Evolutionary conservation across 2,329 filamentous ascomycete species (phyloP).

Genomic region (Microsporum ferrugineum): DNA sequence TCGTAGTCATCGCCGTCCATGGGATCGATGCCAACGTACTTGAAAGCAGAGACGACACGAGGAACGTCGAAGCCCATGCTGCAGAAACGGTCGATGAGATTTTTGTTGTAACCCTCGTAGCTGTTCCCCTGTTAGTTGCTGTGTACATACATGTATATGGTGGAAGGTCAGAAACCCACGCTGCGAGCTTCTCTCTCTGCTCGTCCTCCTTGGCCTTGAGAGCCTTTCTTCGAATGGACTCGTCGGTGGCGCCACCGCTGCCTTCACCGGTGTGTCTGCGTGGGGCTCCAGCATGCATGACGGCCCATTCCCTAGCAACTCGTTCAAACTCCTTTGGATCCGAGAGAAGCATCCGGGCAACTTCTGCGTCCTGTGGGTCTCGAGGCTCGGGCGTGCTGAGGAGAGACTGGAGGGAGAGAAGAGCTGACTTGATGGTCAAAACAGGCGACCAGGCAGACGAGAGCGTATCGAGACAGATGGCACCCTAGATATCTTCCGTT

Average conservation of each 20-base stretch:
- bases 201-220: constrained; percentile 45
- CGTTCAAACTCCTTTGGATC: constrained; percentile 67
- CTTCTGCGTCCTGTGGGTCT: constrained; percentile 92
- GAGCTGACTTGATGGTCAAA: constrained; percentile 86
- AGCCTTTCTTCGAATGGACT: constrained; percentile 44
- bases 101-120: constrained; percentile 78
- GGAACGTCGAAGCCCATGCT: constrained; percentile 87
- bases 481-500: constrained; percentile 49
- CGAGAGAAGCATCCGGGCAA: constrained; percentile 76
- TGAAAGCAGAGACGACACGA: constrained; percentile 73
- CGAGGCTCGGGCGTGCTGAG: constrained; percentile 90
- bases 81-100: constrained; percentile 71
- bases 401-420: constrained; percentile 85
- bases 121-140: constrained; percentile 33
- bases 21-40: constrained; percentile 67
- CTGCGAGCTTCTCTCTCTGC: constrained; percentile 44
- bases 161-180: constrained; percentile 31
- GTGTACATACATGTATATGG: neutral
- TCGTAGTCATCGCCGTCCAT: constrained; percentile 70
- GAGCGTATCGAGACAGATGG: constrained; percentile 91
- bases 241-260: constrained; percentile 42
- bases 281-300: constrained; percentile 69
- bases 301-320: constrained; percentile 82
- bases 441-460: constrained; percentile 88
- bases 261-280: constrained; percentile 43